Evolutionary conservation across 2,329 filamentous ascomycete genomes (phyloP).

Genomic region (Stylonectria norvegica): DNA sequence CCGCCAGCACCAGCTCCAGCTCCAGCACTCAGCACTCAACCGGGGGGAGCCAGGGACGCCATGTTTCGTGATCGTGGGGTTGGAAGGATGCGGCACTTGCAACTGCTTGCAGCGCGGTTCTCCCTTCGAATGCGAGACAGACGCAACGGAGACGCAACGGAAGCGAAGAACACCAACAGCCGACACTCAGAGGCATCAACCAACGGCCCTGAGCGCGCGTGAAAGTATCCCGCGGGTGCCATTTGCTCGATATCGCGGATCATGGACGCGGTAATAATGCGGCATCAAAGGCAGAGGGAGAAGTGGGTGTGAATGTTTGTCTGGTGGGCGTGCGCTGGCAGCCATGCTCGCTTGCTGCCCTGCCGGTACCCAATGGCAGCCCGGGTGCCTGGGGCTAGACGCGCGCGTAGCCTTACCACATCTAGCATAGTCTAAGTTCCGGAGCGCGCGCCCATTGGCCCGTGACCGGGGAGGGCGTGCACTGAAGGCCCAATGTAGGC

Average conservation of each 20-base stretch:
- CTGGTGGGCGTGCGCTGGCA: slow-evolving; percentile 27
- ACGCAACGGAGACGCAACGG: not conserved
- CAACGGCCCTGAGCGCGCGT: too few species aligned
- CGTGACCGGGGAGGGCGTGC: slow-evolving; percentile 14
- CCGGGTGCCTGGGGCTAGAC: slow-evolving; percentile 23
- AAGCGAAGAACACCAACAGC: too few species aligned
- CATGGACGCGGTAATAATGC: too few species aligned
- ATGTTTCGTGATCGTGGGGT: slow-evolving; percentile 5
- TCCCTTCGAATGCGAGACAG: too few species aligned
- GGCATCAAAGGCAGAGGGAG: slow-evolving; percentile 7
- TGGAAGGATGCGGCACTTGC: slow-evolving; percentile 8
- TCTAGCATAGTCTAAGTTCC: slow-evolving; percentile 14
- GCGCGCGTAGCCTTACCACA: slow-evolving; percentile 27
- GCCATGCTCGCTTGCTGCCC: slow-evolving; percentile 29
- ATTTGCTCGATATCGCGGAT: too few species aligned
- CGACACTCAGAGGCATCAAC: too few species aligned
- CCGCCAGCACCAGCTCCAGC: slow-evolving; percentile 8
- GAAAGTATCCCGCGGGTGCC: too few species aligned
- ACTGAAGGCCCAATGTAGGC: slow-evolving; percentile 5
- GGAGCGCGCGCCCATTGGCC: slow-evolving; percentile 28
- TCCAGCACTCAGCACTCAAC: slow-evolving; percentile 3
- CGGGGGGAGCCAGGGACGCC: slow-evolving; percentile 2
- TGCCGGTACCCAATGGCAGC: slow-evolving; percentile 30
- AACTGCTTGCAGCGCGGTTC: too few species aligned
- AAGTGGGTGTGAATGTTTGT: slow-evolving; percentile 13